These are phyloP conservation scores for Rehmannia glutinosa DNA, from an alignment of 257 asterid genomes.

Conservation along the genomic window DNA sequence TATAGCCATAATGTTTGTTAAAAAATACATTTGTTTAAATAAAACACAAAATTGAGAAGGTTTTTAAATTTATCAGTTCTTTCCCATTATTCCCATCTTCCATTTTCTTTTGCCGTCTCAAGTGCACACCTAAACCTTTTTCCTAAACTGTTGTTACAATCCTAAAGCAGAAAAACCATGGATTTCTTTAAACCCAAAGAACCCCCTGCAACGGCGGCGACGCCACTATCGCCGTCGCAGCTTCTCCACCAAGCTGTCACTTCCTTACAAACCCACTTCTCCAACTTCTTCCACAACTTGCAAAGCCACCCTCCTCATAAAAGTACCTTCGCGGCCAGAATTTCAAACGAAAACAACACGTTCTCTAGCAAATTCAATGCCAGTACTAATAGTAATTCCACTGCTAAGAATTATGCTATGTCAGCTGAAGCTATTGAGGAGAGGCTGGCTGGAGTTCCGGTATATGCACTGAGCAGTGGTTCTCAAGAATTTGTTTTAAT, in stretches of 20 bases:
- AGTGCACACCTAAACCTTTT: too few relatives aligned
- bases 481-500: slow-evolving; percentile 73
- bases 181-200: slow-evolving; percentile 47
- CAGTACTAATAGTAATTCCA: neutral
- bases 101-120: neutral
- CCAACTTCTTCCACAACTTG: slow-evolving; percentile 44
- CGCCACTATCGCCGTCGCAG: slow-evolving; percentile 36
- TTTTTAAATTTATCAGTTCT: neutral
- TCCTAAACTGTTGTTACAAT: neutral
- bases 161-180: slow-evolving; percentile 27
- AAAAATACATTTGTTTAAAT: too few relatives aligned
- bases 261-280: slow-evolving; percentile 58
- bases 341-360: slow-evolving; percentile 29
- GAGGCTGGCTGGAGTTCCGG: slow-evolving; percentile 87
- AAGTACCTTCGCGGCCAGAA: slow-evolving; percentile 38
- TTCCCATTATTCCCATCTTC: neutral
- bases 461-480: slow-evolving; percentile 68
- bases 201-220: slow-evolving; percentile 25
- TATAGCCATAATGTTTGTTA: too few relatives aligned
- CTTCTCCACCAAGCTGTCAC: slow-evolving; percentile 53
- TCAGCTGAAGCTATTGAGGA: slow-evolving; percentile 58
- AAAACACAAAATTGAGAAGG: neutral
- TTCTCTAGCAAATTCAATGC: neutral
- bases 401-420: slow-evolving; percentile 26
- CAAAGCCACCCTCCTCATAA: slow-evolving; percentile 24